Evolutionary conservation across 345 rosid genomes (phyloP).

Genomic region (Acer negundo): DNA sequence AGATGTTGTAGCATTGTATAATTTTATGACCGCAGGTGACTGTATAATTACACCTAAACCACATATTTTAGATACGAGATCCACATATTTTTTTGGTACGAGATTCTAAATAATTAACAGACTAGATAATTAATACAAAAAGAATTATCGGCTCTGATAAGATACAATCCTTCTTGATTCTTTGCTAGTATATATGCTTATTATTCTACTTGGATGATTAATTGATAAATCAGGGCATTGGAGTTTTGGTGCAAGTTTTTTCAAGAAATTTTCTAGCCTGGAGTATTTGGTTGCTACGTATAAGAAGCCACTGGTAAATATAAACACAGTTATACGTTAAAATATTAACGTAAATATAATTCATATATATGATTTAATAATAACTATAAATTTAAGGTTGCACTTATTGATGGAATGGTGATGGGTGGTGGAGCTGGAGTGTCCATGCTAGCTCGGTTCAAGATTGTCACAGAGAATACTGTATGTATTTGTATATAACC

Average conservation of each 20-base stretch:
- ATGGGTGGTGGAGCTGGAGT: slow-evolving; percentile 49
- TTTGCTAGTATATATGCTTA: not conserved
- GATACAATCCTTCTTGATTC: not conserved
- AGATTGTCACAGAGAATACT: slow-evolving; percentile 36
- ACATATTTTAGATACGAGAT: too few relatives aligned
- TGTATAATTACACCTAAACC: too few relatives aligned
- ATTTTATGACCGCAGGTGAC: slow-evolving; percentile 18
- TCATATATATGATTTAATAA: too few relatives aligned
- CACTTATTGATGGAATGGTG: slow-evolving; percentile 36
- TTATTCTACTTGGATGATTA: not conserved
- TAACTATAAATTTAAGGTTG: slow-evolving; percentile 16
- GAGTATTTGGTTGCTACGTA: slow-evolving; percentile 21
- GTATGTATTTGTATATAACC: slow-evolving; percentile 14
- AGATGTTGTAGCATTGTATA: slow-evolving; percentile 24
- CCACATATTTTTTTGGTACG: too few relatives aligned
- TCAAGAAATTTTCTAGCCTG: not conserved
- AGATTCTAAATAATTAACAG: too few relatives aligned
- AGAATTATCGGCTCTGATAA: too few relatives aligned
- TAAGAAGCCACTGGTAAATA: slow-evolving; percentile 21
- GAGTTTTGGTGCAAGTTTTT: slow-evolving; percentile 19
- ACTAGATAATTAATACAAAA: too few relatives aligned
- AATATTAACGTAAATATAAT: too few relatives aligned
- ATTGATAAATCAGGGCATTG: slow-evolving; percentile 20
- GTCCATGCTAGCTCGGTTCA: slow-evolving; percentile 25
- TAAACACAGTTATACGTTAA: not conserved